Evolutionary conservation across 768 basidiomycete species (phyloP).

Genomic region (Pulveroboletus ravenelii): DNA sequence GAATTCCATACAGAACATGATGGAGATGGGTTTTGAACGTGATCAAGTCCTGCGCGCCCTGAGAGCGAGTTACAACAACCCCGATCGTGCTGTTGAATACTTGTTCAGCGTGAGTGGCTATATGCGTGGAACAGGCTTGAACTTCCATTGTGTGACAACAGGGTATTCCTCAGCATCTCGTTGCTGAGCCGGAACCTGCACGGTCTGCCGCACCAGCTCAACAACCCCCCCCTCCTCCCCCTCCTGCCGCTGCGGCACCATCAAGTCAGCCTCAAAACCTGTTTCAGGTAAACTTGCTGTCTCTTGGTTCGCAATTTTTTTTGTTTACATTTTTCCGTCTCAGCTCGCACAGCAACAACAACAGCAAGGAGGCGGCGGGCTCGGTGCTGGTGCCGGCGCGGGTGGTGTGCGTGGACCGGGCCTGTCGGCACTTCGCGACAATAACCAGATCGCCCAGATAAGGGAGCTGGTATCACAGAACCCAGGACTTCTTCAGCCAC

Average conservation of each 20-base stretch:
- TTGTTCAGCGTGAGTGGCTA: slow-evolving; percentile 70
- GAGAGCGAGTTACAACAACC: slow-evolving; percentile 94
- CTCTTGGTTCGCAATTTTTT: background rate
- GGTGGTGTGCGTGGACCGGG: slow-evolving; percentile 32
- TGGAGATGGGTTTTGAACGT: slow-evolving; percentile 90
- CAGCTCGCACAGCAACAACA: slow-evolving; percentile 75
- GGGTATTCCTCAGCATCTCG: slow-evolving; percentile 71
- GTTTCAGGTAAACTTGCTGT: slow-evolving; percentile 59
- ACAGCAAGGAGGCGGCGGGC: slow-evolving; percentile 29
- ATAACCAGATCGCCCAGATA: slow-evolving; percentile 66
- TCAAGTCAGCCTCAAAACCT: slow-evolving; percentile 69
- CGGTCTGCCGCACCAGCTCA: slow-evolving; percentile 42
- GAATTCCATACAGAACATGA: slow-evolving; percentile 73
- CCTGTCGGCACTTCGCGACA: slow-evolving; percentile 51
- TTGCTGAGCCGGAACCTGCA: slow-evolving; percentile 37
- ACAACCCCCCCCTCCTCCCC: slow-evolving; percentile 27
- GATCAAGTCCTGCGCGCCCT: slow-evolving; percentile 83
- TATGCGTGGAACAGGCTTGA: slow-evolving; percentile 1
- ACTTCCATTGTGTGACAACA: slow-evolving; percentile 29
- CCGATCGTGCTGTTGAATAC: slow-evolving; percentile 98
- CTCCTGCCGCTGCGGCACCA: slow-evolving; percentile 34
- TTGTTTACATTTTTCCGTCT: background rate
- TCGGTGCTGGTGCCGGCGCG: slow-evolving; percentile 23
- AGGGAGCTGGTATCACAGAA: slow-evolving; percentile 71
- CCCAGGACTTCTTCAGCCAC: slow-evolving; percentile 69